Conservation (phyloP, 1,284 basidiomycete genomes). For the Cutaneotrichosporon arboriforme region DNA sequence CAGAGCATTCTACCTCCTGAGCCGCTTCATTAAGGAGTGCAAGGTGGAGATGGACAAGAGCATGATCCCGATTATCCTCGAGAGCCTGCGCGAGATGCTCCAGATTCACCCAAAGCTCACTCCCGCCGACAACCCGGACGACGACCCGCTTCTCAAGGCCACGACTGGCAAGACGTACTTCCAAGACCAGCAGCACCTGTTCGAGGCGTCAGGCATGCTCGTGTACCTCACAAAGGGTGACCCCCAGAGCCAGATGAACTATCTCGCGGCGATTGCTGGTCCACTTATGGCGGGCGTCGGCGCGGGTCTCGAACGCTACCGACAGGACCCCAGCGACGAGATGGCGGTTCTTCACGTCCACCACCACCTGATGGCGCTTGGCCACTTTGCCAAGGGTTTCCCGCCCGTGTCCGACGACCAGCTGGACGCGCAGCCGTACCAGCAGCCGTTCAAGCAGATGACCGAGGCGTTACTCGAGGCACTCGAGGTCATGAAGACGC, state of each 20-base stretch:
- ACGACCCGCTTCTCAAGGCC: conserved; percentile 67
- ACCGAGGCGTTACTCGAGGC: conserved; percentile 86
- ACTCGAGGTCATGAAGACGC: conserved; percentile 78
- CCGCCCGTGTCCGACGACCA: conserved; percentile 73
- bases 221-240: conserved; percentile 63
- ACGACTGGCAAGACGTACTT: conserved; percentile 62
- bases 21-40: conserved; percentile 84
- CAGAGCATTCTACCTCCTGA: conserved; percentile 86
- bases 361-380: conserved; percentile 90
- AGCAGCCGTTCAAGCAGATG: conserved; percentile 78
- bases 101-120: conserved; percentile 50
- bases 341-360: conserved; percentile 82
- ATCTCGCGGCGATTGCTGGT: conserved; percentile 72
- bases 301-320: conserved; percentile 55
- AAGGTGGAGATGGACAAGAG: conserved; percentile 71
- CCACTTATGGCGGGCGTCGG: conserved; percentile 76
- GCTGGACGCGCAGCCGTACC: conserved; percentile 65
- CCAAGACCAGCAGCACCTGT: conserved; percentile 90
- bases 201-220: conserved; percentile 83
- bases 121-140: conserved; percentile 50
- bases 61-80: conserved; percentile 65
- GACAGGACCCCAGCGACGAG: conserved; percentile 31
- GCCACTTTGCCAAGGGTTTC: conserved; percentile 94
- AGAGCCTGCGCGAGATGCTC: conserved; percentile 60
- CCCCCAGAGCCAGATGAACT: conserved; percentile 64